Evolutionary conservation across 1,139 yeast species (phyloP).

Genomic region (Candida tetrigidarum): DNA sequence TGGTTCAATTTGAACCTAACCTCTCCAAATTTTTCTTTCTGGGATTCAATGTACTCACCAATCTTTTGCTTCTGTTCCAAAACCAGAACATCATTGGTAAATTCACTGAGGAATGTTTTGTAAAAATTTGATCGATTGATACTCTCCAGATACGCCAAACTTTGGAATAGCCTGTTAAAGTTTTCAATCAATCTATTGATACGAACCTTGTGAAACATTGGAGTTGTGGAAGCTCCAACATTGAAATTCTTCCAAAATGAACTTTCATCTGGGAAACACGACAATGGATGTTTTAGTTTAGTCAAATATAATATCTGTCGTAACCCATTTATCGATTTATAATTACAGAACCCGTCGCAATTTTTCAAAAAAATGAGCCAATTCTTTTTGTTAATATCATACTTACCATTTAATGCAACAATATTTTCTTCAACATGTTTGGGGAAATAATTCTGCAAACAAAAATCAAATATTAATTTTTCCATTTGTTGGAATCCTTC

Average conservation of each 20-base stretch:
- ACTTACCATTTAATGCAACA: constrained; percentile 41
- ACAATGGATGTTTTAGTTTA: constrained; percentile 37
- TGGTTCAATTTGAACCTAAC: constrained; percentile 30
- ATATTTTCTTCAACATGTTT: constrained; percentile 16
- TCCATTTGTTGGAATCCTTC: constrained; percentile 47
- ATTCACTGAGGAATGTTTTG: constrained; percentile 12
- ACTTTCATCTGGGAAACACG: constrained; percentile 43
- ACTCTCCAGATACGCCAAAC: constrained; percentile 33
- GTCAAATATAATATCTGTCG: constrained; percentile 35
- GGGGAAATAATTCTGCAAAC: constrained; percentile 32
- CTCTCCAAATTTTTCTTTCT: constrained; percentile 24
- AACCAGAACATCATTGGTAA: constrained; percentile 30
- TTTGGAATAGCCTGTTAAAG: constrained; percentile 50
- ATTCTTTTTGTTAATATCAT: constrained; percentile 33
- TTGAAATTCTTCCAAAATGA: constrained; percentile 43
- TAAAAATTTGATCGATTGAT: constrained; percentile 20
- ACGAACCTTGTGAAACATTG: constrained; percentile 37
- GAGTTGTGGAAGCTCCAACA: constrained; percentile 30
- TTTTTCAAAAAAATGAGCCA: constrained; percentile 38
- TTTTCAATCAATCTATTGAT: constrained; percentile 53
- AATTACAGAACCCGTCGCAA: constrained; percentile 20
- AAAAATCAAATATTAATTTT: constrained; percentile 43
- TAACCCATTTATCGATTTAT: constrained; percentile 42
- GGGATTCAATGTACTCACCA: constrained; percentile 21
- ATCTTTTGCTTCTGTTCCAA: constrained; percentile 36